Base-by-base conservation (phyloP, 2,329 filamentous ascomycete species). In the Colletotrichum endophyticum region DNA sequence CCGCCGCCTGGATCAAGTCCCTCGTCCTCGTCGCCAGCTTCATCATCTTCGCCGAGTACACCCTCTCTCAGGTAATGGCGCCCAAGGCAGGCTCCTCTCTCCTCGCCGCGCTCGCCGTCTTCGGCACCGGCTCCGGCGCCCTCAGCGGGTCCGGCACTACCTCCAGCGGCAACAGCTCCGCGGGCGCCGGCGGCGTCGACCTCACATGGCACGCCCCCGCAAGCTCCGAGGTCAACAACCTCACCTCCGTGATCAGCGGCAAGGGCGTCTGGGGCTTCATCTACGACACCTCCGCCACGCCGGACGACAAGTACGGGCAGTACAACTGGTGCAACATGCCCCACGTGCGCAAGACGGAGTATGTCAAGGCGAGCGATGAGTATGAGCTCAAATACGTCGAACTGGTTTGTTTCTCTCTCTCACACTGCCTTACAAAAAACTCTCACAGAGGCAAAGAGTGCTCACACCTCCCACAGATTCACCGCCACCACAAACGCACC, bases 291-390 rank as follows among this genome's bases (percentile, higher is more conserved):
- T 95, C 94, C 2, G 79, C 85, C 2, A 90, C 91, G 0, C 91
- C 94, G 0, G 85, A 88, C 70, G 81, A 84, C 1, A 79, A 87
- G 49, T 93, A 94, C 84, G 91, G 92, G 8, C 88, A 86, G 2
- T 96, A 96, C 84, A 95, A 96, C 83, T 96, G 90, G 89, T 97
- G 95, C 84, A 96, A 97, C 81, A 97, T 97, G 94, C 95, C 95
- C 1, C 95, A 96, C 85, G 93, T 95, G n/a, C 89, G 94, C 36
- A 85, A 83, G 27, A 84, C 84, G 16, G 94, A 95, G 80, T 97
- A 97, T 81, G 83, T 88, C 16, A 88, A 84, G 76, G 86, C 90
- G 0, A 80, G 86, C 2, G 78, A 84, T 0, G 90, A 89, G n/a
- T 95, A 91, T 81, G 87, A 92, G 79, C 86, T 97, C 67, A 85